A percentile compares a stretch with the other conserved stretches of the same genome.
These are phyloP conservation scores for Sideroxylon spinosum DNA, from an alignment of 179 eudicot genomes.

Conservation along the genomic window DNA sequence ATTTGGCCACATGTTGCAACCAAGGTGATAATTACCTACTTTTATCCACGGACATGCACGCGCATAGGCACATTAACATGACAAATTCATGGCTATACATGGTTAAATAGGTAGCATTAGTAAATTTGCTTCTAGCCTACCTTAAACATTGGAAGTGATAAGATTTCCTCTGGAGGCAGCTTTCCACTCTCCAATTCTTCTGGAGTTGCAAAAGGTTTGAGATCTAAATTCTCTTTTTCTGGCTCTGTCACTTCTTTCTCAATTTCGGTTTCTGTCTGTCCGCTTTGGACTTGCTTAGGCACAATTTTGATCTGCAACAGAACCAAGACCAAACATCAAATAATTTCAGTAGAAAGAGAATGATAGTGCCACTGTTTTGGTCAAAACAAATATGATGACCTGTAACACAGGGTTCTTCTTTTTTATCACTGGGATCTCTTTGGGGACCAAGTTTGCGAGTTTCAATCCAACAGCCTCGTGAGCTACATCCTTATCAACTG, in stretches of 20 bases:
- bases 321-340: slow-evolving; percentile 16
- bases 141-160: slow-evolving; percentile 93
- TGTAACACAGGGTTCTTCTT: slow-evolving; percentile 81
- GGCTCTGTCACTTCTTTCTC: slow-evolving; percentile 35
- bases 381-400: slow-evolving; percentile 32
- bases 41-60: no score
- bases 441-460: slow-evolving; percentile 67
- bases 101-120: no score
- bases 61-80: no score
- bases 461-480: slow-evolving; percentile 96
- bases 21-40: no score
- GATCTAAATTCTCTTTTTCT: slow-evolving; percentile 27
- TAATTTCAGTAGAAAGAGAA: background rate
- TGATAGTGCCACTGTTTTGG: background rate
- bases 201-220: slow-evolving; percentile 47
- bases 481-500: slow-evolving; percentile 72
- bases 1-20: no score
- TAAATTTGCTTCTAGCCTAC: no score
- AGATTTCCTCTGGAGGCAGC: slow-evolving; percentile 80
- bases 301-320: slow-evolving; percentile 67
- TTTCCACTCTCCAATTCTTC: slow-evolving; percentile 74
- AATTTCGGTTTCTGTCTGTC: slow-evolving; percentile 27
- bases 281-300: slow-evolving; percentile 56
- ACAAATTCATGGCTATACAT: no score
- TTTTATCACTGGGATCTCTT: slow-evolving; percentile 73